Evolutionary conservation across 495 filamentous ascomycete genomes (phyloP), one percentile per base, ranked within the genome.

Genomic region (Zalerion maritima): DNA sequence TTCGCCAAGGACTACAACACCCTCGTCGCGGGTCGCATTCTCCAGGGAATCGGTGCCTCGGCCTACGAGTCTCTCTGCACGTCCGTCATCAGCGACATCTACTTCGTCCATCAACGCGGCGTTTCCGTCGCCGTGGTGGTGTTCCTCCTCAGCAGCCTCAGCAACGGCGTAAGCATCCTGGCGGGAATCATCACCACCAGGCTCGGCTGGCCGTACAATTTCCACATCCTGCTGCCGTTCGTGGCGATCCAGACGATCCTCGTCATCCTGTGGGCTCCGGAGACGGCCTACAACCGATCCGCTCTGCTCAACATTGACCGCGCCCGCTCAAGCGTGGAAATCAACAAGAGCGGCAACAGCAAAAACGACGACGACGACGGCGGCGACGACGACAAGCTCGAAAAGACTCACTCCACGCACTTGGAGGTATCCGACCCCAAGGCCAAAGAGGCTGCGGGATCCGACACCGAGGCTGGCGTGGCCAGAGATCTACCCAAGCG

Each of bases 11-110:
- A 46, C 9, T 70, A 65, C 34, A 30, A 30, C 2, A 59, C 53
- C 8, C 27, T 55, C 1, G 42, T 55, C 9, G 51, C 40, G 7
- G 43, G 38, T n/a, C 42, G 52, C 6, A 42, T 62, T 20, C 25
- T 61, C 3, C 50, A 50, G 14, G 63, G 62, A 1, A 37, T 71
- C 16, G 62, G 57, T 2, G 50, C 62, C 34, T 58, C 57, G 6
- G 58, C 63, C 2, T 67, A 60, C 31, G 65, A 71, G 40, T 57
- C 58, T 16, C 49, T 69, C 16, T 51, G 66, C 3, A 54, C 58
- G 15, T 52, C 54, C 9, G 50, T 47, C 3, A 52, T 64, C 17
- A 56, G 60, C 12, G 60, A 64, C 36, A 35, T 64, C 27, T 64
- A 62, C 48, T 72, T 64, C 35, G 69, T 73, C 3, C 49, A 53